These are phyloP conservation scores for Serpula lacrymans DNA, from an alignment of 768 basidiomycete genomes.

Conservation along the genomic window DNA sequence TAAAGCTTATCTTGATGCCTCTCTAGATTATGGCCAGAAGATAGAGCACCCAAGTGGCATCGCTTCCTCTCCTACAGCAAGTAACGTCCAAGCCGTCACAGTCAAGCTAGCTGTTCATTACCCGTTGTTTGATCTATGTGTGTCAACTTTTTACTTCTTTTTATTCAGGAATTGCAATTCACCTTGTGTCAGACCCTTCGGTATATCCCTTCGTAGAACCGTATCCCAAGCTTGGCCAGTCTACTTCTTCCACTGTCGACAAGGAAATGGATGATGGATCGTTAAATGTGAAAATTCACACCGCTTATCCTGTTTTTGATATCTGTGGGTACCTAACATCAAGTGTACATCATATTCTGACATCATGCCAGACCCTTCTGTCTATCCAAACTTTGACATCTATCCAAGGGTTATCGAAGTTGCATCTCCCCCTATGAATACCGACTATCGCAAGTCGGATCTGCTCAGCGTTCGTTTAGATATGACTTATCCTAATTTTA, in stretches of 20 bases:
- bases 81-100: neutral
- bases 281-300: constrained; percentile 11
- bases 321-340: constrained; percentile 16
- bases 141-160: constrained; percentile 5
- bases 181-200: constrained; percentile 9
- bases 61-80: constrained; percentile 10
- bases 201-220: constrained; percentile 16
- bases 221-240: constrained; percentile 7
- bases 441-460: neutral
- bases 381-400: constrained; percentile 22
- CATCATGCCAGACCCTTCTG: constrained; percentile 4
- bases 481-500: constrained; percentile 12
- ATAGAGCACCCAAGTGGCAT: too few relatives aligned
- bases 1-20: too few relatives aligned
- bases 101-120: constrained; percentile 11
- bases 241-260: neutral
- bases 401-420: constrained; percentile 23
- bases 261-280: neutral
- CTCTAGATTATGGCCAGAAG: too few relatives aligned
- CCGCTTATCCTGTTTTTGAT: constrained; percentile 17
- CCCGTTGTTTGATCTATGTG: constrained; percentile 23
- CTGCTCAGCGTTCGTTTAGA: neutral
- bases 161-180: neutral
- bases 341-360: neutral
- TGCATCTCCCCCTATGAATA: constrained; percentile 11